Evolutionary conservation across 345 rosid species (phyloP), one percentile per base, ranked within the genome.

Genomic region (Microcos paniculata): DNA sequence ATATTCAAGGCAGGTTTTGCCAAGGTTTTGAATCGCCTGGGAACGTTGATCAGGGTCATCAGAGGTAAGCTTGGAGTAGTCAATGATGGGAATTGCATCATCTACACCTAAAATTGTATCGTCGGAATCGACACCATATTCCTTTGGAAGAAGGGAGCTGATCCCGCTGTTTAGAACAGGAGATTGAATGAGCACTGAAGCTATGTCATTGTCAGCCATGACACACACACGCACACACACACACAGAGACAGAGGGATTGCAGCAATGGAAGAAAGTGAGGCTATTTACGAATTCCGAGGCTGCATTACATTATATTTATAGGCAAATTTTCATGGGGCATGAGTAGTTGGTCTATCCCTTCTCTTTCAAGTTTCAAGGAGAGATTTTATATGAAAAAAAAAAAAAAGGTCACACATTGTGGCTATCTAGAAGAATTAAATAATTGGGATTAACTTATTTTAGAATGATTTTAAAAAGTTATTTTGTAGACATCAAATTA

Each of bases 31-130:
- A 48, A 82, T 49, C 58, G 82, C 82, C 8, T 3, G 19, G 66
- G 75, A 79, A 14, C 67, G 72, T 28, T 61, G 59, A 56, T 4
- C 14, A 19, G 76, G 78, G n/a, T 82, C 80, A 66, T 71, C 65
- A 1, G 88, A 82, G 61, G 75, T 33, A 38, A 85, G 84, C 67
- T 80, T 35, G n/a, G 91, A 81, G 70, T 57, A 77, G 45, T 88
- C 88, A 14, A 88, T 79, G 62, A 72, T 45, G 8, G 91, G 89
- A 72, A 88, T 68, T 23, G 80, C 42, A 8, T 74, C 85, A 45
- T 67, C 42, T 13, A 26, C 40, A 1, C 40, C 65, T 26, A 61
- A 61, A 16, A 30, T 13, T 13, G 65, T 11, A 40, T 61, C 65
- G 13, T 30, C 14, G n/a, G 40, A 4, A 30, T 14, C 21, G 40